Evolutionary conservation across 768 basidiomycete species (phyloP).

Genomic region (Candolleomyces efflorescens): DNA sequence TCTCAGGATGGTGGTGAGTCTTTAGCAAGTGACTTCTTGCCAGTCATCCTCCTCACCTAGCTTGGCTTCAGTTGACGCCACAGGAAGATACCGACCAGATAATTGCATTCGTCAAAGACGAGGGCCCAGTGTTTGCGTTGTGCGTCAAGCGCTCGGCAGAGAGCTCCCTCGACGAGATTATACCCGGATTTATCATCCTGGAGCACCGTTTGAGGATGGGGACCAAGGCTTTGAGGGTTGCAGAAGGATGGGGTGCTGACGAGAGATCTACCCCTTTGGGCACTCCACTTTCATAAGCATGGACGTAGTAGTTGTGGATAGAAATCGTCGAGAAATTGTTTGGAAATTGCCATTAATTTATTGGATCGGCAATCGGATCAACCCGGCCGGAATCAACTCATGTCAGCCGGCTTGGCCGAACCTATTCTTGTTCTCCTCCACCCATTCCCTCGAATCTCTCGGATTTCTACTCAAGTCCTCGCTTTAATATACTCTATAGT

Average conservation of each 20-base stretch:
- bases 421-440: background rate
- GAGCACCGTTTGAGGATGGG: background rate
- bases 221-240: background rate
- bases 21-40: background rate
- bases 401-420: too few relatives aligned
- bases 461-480: background rate
- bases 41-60: background rate
- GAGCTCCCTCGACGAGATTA: background rate
- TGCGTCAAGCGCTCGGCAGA: background rate
- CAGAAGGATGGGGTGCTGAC: background rate
- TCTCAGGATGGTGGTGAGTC: background rate
- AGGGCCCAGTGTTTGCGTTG: background rate
- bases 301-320: background rate
- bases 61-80: background rate
- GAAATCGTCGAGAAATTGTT: too few relatives aligned
- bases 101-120: background rate
- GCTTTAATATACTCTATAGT: background rate
- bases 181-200: background rate
- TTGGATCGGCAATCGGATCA: too few relatives aligned
- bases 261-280: background rate
- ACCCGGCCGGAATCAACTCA: too few relatives aligned
- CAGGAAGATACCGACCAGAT: background rate
- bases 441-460: background rate
- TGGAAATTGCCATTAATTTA: too few relatives aligned
- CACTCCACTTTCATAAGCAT: background rate